These are phyloP conservation scores for Trichoderma reesei DNA, from an alignment of 495 filamentous ascomycete genomes.

Conservation along the genomic window DNA sequence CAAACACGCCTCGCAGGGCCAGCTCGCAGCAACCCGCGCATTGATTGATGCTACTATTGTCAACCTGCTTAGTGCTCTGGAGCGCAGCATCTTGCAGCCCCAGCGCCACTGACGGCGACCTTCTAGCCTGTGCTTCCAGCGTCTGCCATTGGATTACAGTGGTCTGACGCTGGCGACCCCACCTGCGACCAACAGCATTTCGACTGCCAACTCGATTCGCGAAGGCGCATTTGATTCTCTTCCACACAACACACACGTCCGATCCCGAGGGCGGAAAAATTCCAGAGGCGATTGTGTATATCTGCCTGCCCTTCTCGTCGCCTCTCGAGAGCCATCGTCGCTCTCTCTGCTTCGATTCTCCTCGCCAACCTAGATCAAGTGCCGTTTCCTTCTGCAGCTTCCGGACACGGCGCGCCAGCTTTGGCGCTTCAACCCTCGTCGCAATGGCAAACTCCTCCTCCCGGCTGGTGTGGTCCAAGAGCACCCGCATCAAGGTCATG, in stretches of 20 bases:
- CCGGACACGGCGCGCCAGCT: background rate
- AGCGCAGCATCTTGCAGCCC: no score
- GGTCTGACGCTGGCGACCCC: background rate
- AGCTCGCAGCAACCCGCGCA: no score
- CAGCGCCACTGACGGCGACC: background rate
- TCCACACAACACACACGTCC: no score
- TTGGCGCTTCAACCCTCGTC: background rate
- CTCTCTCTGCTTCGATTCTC: background rate
- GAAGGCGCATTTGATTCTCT: no score
- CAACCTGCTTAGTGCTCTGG: no score
- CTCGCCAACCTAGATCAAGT: background rate
- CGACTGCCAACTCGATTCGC: background rate
- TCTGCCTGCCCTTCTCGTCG: no score
- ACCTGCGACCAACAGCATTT: conserved; percentile 2
- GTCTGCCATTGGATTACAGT: background rate
- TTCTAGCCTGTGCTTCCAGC: background rate
- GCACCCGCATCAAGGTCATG: conserved; percentile 83
- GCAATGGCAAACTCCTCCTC: conserved; percentile 2
- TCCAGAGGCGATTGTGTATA: no score
- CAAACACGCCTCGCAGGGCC: no score
- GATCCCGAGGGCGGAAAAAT: no score
- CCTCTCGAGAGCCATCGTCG: background rate
- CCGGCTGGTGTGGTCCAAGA: conserved; percentile 84
- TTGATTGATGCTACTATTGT: no score
- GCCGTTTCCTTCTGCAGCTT: background rate